phyloP scores from a whole-genome alignment of 139 green algal genomes.

The Haematococcus sp. region DNA sequence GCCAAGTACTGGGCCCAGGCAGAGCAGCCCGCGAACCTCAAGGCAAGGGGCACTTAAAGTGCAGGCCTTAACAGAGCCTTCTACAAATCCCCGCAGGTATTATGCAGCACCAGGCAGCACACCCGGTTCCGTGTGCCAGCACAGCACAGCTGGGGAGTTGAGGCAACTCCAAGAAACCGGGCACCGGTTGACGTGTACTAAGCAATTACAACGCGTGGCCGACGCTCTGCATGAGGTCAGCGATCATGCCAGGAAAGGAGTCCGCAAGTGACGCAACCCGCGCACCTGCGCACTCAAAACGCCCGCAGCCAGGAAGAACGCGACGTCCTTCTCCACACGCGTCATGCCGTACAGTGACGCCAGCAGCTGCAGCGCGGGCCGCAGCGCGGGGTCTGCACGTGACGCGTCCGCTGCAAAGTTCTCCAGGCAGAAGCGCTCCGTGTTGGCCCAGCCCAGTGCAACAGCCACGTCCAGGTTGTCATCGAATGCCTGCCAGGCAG shows the following conservation, averaged over 20 bases:
- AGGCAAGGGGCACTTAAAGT: not conserved
- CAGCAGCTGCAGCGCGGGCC: constrained; percentile 27
- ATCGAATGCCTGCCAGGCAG: constrained; percentile 59
- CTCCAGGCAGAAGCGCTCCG: constrained; percentile 56
- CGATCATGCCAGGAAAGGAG: too few relatives aligned
- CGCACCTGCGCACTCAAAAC: constrained; percentile 9
- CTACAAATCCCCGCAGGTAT: too few relatives aligned
- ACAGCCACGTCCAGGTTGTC: constrained; percentile 66
- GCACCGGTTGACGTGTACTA: too few relatives aligned
- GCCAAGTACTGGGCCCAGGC: too few relatives aligned
- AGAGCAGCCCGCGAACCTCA: constrained; percentile 10
- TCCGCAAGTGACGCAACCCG: too few relatives aligned
- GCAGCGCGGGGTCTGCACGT: constrained; percentile 14
- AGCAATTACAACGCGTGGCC: too few relatives aligned
- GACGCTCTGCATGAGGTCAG: too few relatives aligned
- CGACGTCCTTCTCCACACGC: constrained; percentile 47
- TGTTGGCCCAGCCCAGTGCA: constrained; percentile 68
- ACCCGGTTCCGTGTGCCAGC: not conserved
- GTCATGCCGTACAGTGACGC: constrained; percentile 58
- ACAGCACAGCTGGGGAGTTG: too few relatives aligned
- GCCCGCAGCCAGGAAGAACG: constrained; percentile 49
- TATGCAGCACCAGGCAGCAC: not conserved
- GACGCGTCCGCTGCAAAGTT: constrained; percentile 44
- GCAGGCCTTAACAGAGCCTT: too few relatives aligned
- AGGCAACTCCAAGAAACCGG: not conserved